Evolutionary conservation across 139 green algal genomes (phyloP), one percentile per base, ranked within the genome.

Genomic region (Mychonastes homosphaera): DNA sequence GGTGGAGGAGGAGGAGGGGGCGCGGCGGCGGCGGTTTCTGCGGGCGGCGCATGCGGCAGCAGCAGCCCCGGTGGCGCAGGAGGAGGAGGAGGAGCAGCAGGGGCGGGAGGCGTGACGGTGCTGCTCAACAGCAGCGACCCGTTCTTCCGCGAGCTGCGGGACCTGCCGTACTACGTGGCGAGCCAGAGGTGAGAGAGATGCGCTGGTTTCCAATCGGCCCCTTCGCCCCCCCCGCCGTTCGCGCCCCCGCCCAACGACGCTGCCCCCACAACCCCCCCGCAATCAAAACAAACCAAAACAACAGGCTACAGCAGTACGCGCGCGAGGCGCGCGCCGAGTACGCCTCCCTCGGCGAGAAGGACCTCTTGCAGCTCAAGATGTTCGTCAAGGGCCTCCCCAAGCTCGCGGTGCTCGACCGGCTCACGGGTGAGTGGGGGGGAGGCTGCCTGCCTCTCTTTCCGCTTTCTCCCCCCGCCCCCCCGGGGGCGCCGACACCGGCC

Each of bases 81-180:
- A 12, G 26, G 21, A 12, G 27, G 48, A 34, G 21, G n/a, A n/a
- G n/a, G n/a, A n/a, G 26, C 48, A 36, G 53, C 35, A 18, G 19
- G 51, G 16, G 59, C 38, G 4, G 21, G 47, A 18, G 32, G 26
- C 6, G 58, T 50, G 19, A 69, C 41, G 50, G 72, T 57, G 32
- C 56, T 75, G 36, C 62, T 82, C 33, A 82, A 82, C 65, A 72
- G 56, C 53, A 77, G 59, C 21, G 75, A 82, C 58, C 71, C 68
- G 1, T 79, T 75, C 58, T 82, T 70, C 64, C 56, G 51, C 28
- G 70, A 82, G 62, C 77, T 78, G 65, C 21, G 75, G 23, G 75
- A 82, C 58, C 65, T 82, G 53, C 75, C 75, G 2, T 82, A 79
- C 71, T 69, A 82, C 62, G 47, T 75, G 13, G 45, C 68, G 43